Base-by-base conservation (phyloP, 1,139 yeast species). In the Blastobotrys arbuscula region DNA sequence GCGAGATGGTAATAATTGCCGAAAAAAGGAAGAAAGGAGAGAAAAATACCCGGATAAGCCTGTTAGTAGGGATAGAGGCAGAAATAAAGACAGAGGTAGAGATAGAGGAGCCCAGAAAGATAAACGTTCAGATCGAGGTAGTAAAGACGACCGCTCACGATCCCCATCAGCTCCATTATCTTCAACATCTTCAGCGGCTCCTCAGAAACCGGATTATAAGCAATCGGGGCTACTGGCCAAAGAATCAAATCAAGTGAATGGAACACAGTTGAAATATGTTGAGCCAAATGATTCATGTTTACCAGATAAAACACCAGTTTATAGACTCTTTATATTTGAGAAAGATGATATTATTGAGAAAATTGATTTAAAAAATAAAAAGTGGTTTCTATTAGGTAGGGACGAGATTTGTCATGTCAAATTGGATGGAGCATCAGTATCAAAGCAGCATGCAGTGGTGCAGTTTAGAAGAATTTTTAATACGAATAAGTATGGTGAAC, bases 361-460 rank as follows among this genome's bases (percentile, higher is more conserved):
- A 30, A 59, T 63, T 47, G 57, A 59, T 7, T 57, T 76, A 24
- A 61, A 60, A 21, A 59, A 56, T 3, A 67, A 63, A 40, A 60
- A 69, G 13, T 62, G 56, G 39, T 71, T 66, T 45, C 55, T 76
- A 2, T 57, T 79, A 12, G 84, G 84, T 0, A 65, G 81, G 36
- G 79, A 75, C 51, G 55, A 58, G 6, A 59, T 73, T 0, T 73
- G 71, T 20, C 79, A 79, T 56, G 68, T 79, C 2, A 61, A 65
- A 12, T 61, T 77, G 1, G 68, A 69, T 16, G 73, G 74, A 44
- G 68, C 67, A 19, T 63, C 74, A 1, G 73, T 77, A 39, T 76
- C 81, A 1, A 72, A 73, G 48, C 77, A 76, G 55, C 84, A 79
- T 55, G 81, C 82, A 9, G 84, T 72, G 1, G 64, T 80, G 10